Conservation (phyloP, 257 asterid species). For the Scutellaria baicalensis region DNA sequence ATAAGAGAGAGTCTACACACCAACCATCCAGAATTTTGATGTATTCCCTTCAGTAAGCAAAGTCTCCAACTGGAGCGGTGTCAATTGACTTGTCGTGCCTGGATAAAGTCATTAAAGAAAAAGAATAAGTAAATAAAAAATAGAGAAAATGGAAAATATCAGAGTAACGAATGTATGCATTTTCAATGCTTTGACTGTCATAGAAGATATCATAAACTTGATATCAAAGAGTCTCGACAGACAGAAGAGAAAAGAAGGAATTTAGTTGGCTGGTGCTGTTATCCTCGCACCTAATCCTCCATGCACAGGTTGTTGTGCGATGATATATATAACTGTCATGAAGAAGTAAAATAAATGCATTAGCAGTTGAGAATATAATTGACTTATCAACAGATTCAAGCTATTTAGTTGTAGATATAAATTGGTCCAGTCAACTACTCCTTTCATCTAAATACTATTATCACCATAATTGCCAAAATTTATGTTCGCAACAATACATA, state of each 20-base stretch:
- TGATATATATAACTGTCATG: conserved; percentile 61
- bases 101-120: conserved; percentile 15
- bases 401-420: not conserved
- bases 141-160: not conserved
- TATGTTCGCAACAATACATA: not conserved
- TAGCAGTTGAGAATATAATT: not conserved
- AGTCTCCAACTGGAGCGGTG: conserved; percentile 85
- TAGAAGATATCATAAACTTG: not conserved
- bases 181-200: not conserved
- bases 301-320: conserved; percentile 71
- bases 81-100: conserved; percentile 74
- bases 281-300: conserved; percentile 55
- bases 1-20: conserved; percentile 43
- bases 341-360: conserved; percentile 13
- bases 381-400: conserved; percentile 3
- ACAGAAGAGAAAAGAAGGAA: not conserved
- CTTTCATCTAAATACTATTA: not conserved
- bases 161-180: not conserved
- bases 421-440: not conserved
- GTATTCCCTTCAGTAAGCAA: conserved; percentile 84
- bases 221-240: not conserved
- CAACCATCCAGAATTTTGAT: conserved; percentile 90
- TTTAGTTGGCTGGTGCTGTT: not conserved
- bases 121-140: not conserved
- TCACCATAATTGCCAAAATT: not conserved